phyloP scores from a whole-genome alignment of 176 grass and related monocot genomes.

The Oryza coarctata region DNA sequence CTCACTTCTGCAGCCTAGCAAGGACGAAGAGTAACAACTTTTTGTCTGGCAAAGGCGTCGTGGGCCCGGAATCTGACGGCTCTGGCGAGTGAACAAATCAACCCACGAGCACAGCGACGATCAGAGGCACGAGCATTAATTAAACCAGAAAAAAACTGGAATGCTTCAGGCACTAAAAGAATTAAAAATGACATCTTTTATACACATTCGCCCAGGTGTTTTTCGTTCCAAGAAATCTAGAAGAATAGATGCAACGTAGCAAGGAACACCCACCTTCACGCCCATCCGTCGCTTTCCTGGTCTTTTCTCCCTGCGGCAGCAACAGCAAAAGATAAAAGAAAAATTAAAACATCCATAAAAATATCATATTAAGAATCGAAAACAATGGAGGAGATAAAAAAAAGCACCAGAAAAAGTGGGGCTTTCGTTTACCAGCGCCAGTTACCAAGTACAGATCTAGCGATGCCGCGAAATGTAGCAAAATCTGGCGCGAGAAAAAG shows the following conservation, averaged over 20 bases:
- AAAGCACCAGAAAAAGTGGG: conserved; percentile 33
- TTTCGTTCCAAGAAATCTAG: conserved; percentile 25
- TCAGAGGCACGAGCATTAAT: conserved; percentile 38
- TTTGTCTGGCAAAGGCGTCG: conserved; percentile 93
- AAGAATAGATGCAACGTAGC: conserved; percentile 57
- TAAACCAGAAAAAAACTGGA: conserved; percentile 44
- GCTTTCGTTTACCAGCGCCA: conserved; percentile 46
- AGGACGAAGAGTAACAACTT: conserved; percentile 96
- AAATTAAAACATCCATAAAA: conserved; percentile 14
- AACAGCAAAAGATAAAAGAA: conserved; percentile 20
- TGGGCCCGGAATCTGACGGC: conserved; percentile 84
- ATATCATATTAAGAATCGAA: conserved; percentile 29
- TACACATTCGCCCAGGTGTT: conserved; percentile 26
- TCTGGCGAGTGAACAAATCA: conserved; percentile 48
- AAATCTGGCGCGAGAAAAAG: conserved; percentile 58
- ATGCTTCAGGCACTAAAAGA: conserved; percentile 29
- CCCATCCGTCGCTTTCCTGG: conserved; percentile 88
- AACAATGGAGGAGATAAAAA: conserved; percentile 26
- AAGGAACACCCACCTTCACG: conserved; percentile 68
- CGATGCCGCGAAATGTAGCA: conserved; percentile 36
- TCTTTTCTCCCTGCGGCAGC: conserved; percentile 50
- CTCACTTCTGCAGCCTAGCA: conserved; percentile 97
- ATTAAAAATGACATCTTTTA: conserved; percentile 46
- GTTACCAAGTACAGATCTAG: conserved; percentile 51
- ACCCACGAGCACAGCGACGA: conserved; percentile 36